phyloP scores from a whole-genome alignment of 352 stramenopile species.

The Pythium chondricola region DNA sequence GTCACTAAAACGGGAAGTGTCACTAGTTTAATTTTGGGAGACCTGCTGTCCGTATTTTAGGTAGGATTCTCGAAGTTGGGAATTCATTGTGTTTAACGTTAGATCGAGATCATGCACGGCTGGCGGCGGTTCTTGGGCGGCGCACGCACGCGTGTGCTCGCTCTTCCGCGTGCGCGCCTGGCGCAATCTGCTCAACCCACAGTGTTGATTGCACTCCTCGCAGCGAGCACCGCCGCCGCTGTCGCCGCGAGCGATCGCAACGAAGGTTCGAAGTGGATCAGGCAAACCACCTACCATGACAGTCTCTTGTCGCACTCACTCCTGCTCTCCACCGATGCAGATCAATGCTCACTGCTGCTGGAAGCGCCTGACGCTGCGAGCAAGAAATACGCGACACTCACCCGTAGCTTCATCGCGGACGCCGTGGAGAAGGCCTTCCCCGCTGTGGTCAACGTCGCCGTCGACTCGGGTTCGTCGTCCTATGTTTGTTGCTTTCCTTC shows the following conservation, averaged over 20 bases:
- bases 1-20: too few species aligned
- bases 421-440: constrained; percentile 85
- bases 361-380: constrained; percentile 7
- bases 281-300: neutral
- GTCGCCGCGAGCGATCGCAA: neutral
- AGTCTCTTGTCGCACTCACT: neutral
- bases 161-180: neutral
- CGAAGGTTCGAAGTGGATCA: too few species aligned
- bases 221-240: neutral
- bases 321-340: neutral
- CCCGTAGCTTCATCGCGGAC: constrained; percentile 85
- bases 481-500: too few species aligned
- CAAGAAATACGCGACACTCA: constrained; percentile 25
- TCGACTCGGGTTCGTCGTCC: constrained; percentile 47
- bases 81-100: too few species aligned
- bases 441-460: constrained; percentile 85
- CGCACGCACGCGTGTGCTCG: too few species aligned
- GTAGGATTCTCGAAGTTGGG: too few species aligned
- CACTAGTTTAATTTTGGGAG: too few species aligned
- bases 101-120: too few species aligned
- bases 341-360: neutral
- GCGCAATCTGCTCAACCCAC: too few species aligned
- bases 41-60: too few species aligned
- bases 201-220: too few species aligned
- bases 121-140: too few species aligned